Base-by-base conservation (phyloP, 2,329 filamentous ascomycete species). In the Nemania serpens region DNA sequence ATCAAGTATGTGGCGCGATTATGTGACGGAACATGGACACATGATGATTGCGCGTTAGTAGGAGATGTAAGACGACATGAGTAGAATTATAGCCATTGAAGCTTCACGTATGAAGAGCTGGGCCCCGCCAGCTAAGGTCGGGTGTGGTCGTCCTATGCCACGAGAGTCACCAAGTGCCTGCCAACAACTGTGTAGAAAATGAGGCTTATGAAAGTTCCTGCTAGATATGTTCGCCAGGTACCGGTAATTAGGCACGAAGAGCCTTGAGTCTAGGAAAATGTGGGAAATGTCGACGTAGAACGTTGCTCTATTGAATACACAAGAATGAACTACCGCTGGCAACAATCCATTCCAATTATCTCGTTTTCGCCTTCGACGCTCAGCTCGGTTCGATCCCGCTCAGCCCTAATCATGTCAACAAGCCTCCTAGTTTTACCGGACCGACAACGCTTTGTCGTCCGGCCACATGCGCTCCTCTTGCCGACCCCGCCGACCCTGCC, bases 231-330 rank as follows among this genome's bases (percentile, higher is more conserved):
- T 48, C 15, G 29, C 10, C 45, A 34, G 22, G 17, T 48, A 15
- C 2, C 13, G 22, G 41, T 43, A 15, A 20, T 43, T 43, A 7
- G 25, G 4, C 25, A 29, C 25, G 25, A 29, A 7, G 25, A 29
- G 7, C 7, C 25, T 29, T 7, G 22, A 29, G 20, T 46, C 43
- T 22, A 42, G 33, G 29, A 49, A 34, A 49, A 56, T n/a, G 13
- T 43, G 18, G 53, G 36, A 49, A 58, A 53, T 62, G 49, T 49
- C 37, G 57, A 57, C 53, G 48, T 43, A 57, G 47, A 60, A 57
- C 48, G 37, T 61, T 61, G 50, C 58, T 63, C 61, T 63, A 63
- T 63, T 58, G 61, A 57, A 63, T 63, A 63, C 61, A 63, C 48
- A 58, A 61, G 58, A 57, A 49, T 60, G 56, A 56, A 62, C 47